phyloP scores from a whole-genome alignment of 129 eudicot genomes.

The Pulicaria dysenterica region DNA sequence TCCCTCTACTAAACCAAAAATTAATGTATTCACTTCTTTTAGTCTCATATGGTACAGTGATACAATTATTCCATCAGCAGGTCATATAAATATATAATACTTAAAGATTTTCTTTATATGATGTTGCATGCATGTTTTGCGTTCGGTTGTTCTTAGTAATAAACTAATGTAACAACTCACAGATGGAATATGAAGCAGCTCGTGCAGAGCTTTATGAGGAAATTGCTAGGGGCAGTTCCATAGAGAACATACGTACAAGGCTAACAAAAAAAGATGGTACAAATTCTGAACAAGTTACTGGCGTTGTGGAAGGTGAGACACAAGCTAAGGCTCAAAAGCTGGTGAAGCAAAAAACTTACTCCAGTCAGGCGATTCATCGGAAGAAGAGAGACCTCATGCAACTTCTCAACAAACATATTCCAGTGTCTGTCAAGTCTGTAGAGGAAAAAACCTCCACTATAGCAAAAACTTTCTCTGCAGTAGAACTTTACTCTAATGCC shows the following conservation, averaged over 20 bases:
- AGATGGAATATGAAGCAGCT: slow-evolving; percentile 93
- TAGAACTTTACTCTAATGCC: slow-evolving; percentile 54
- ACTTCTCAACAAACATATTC: slow-evolving; percentile 58
- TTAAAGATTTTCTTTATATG: not conserved
- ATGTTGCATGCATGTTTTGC: slow-evolving; percentile 8
- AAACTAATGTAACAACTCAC: slow-evolving; percentile 21
- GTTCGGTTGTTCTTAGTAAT: slow-evolving; percentile 13
- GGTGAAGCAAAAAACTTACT: slow-evolving; percentile 40
- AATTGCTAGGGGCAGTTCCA: slow-evolving; percentile 66
- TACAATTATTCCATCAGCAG: not conserved
- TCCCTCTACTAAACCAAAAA: not conserved
- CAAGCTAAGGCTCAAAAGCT: slow-evolving; percentile 61
- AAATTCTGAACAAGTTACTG: slow-evolving; percentile 28
- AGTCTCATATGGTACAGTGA: slow-evolving; percentile 2
- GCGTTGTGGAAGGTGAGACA: slow-evolving; percentile 43
- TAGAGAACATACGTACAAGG: slow-evolving; percentile 58
- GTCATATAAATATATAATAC: not conserved
- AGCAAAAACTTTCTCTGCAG: slow-evolving; percentile 55
- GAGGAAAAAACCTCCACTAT: slow-evolving; percentile 36
- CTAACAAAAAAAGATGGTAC: slow-evolving; percentile 56
- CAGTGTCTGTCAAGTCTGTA: slow-evolving; percentile 36
- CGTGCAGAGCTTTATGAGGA: slow-evolving; percentile 76
- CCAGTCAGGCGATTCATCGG: slow-evolving; percentile 57
- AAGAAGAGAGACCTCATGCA: slow-evolving; percentile 78
- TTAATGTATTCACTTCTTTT: not conserved